These are phyloP conservation scores for Lonicera japonica DNA, from an alignment of 129 eudicot species.

Conservation along the genomic window DNA sequence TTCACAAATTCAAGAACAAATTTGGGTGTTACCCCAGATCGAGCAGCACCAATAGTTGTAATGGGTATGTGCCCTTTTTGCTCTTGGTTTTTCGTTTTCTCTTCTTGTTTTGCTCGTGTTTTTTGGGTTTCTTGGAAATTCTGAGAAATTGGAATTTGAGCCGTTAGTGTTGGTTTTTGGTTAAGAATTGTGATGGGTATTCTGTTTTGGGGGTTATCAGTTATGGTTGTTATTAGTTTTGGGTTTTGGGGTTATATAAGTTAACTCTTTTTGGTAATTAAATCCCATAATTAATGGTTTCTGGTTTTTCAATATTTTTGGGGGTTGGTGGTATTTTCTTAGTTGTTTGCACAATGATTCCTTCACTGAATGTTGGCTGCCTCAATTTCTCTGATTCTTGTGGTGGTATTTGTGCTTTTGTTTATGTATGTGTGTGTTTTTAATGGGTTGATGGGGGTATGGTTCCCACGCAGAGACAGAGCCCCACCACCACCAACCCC, in stretches of 20 bases:
- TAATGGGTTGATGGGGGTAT: conserved; percentile 1
- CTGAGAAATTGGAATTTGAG: conserved; percentile 2
- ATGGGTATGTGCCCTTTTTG: conserved; percentile 55
- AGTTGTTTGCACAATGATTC: neutral
- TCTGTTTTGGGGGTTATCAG: too few relatives aligned
- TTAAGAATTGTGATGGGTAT: too few relatives aligned
- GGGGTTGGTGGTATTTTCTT: conserved; percentile 2
- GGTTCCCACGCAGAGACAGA: conserved; percentile 10
- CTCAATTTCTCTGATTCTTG: conserved; percentile 19
- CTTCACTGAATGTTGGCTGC: conserved; percentile 5
- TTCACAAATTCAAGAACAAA: conserved; percentile 24
- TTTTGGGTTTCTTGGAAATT: neutral
- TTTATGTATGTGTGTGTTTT: neutral
- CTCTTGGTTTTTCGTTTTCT: conserved; percentile 5
- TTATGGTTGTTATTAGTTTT: neutral
- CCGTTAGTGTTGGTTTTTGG: neutral
- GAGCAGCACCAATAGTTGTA: conserved; percentile 13
- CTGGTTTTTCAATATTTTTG: neutral
- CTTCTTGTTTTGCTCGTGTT: neutral
- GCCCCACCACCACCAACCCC: conserved; percentile 19
- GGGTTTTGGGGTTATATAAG: neutral
- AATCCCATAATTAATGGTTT: neutral
- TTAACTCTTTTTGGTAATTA: neutral
- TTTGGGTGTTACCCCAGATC: conserved; percentile 26
- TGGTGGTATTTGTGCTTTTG: conserved; percentile 10